A percentile compares a stretch with the other conserved stretches of the same genome.
Conservation (phyloP, 2,329 filamentous ascomycete genomes). For the Phaeosphaeria sp. region DNA sequence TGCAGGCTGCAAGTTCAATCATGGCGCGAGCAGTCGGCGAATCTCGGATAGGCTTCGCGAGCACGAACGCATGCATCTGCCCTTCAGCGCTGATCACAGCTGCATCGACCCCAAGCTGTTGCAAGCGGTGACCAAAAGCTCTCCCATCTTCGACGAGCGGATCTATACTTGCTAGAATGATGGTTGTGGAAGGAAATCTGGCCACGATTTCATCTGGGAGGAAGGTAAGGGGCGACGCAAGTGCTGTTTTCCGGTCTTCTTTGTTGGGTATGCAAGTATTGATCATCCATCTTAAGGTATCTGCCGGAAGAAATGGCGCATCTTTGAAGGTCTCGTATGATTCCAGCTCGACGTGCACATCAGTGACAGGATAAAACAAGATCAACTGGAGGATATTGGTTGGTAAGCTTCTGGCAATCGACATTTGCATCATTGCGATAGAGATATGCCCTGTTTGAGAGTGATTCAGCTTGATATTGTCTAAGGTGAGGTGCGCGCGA, state of each 20-base stretch:
- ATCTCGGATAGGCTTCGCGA: background rate
- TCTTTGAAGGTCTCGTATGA: background rate
- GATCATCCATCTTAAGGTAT: background rate
- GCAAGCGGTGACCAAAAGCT: background rate
- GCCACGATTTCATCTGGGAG: background rate
- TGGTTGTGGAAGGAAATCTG: background rate
- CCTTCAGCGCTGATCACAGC: background rate
- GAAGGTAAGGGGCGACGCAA: background rate
- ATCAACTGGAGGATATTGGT: background rate
- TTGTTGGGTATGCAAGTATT: background rate
- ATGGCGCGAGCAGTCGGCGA: background rate
- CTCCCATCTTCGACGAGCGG: background rate
- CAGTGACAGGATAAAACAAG: background rate
- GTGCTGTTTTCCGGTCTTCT: background rate
- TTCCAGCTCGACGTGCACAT: background rate
- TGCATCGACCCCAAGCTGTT: background rate
- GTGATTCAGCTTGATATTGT: background rate
- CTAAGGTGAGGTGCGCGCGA: background rate
- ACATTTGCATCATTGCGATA: constrained; percentile 1
- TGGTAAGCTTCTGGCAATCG: background rate
- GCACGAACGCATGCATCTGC: background rate
- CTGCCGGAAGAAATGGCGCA: background rate
- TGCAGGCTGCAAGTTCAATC: background rate
- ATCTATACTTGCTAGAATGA: background rate
- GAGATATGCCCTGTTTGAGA: background rate